Conservation (phyloP, 306 rosid genomes). For the Vicia villosa region DNA sequence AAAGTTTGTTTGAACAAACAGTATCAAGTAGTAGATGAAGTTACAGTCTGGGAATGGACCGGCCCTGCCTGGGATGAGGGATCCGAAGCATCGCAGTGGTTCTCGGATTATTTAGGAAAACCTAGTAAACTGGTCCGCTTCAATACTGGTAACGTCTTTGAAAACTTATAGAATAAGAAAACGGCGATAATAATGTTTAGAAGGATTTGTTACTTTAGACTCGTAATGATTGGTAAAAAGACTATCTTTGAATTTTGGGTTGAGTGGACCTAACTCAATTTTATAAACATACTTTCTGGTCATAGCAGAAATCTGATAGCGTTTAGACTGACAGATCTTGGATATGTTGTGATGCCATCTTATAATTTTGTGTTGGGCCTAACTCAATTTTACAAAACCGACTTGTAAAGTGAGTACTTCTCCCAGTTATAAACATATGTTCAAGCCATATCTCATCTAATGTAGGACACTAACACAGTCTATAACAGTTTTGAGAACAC, state of each 20-base stretch:
- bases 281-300: too few relatives aligned
- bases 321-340: too few relatives aligned
- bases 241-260: neutral
- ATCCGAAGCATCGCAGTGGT: slow-evolving; percentile 75
- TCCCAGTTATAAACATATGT: too few relatives aligned
- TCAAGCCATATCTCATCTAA: too few relatives aligned
- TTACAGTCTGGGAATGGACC: slow-evolving; percentile 92
- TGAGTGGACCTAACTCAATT: too few relatives aligned
- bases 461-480: too few relatives aligned
- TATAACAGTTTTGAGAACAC: slow-evolving; percentile 11
- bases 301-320: too few relatives aligned
- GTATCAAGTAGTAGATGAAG: slow-evolving; percentile 50
- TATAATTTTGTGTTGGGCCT: too few relatives aligned
- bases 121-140: slow-evolving; percentile 79
- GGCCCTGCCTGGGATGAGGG: slow-evolving; percentile 94
- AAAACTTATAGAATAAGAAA: slow-evolving; percentile 14
- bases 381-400: too few relatives aligned
- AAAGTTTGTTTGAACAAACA: slow-evolving; percentile 62
- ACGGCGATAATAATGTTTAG: neutral
- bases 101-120: slow-evolving; percentile 70
- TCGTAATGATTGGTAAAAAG: slow-evolving; percentile 12
- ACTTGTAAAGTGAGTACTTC: too few relatives aligned
- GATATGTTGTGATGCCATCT: too few relatives aligned
- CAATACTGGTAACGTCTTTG: slow-evolving; percentile 57
- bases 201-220: slow-evolving; percentile 4